These are phyloP conservation scores for Pyricularia pennisetigena DNA, from an alignment of 2,329 filamentous ascomycete species.

Conservation along the genomic window DNA sequence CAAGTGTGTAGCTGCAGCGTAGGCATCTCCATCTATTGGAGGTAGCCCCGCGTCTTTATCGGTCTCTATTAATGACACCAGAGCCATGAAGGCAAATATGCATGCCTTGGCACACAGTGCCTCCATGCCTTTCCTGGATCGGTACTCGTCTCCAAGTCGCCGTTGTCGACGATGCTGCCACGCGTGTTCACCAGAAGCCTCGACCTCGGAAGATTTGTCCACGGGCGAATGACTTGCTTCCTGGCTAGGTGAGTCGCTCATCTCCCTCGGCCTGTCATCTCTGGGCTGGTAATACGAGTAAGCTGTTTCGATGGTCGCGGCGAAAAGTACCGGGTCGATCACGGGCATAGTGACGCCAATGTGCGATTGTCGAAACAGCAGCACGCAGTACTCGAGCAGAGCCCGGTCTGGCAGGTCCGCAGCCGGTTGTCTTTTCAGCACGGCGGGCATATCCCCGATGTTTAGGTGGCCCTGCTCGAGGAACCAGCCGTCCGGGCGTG, in stretches of 20 bases:
- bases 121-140: constrained; percentile 10
- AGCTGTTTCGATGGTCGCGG: constrained; percentile 30
- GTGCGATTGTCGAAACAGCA: constrained; percentile 10
- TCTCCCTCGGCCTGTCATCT: neutral
- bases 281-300: constrained; percentile 19
- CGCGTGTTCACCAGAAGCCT: neutral
- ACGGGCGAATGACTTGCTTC: neutral
- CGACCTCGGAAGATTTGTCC: neutral
- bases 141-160: constrained; percentile 6
- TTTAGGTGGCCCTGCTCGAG: neutral
- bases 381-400: constrained; percentile 16
- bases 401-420: constrained; percentile 24
- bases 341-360: constrained; percentile 28
- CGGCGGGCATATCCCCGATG: neutral
- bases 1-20: constrained; percentile 27
- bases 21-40: constrained; percentile 27
- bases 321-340: constrained; percentile 35
- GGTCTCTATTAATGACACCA: constrained; percentile 18
- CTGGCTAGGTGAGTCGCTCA: neutral
- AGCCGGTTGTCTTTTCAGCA: neutral
- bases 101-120: constrained; percentile 30
- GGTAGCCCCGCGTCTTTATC: constrained; percentile 6
- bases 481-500: neutral
- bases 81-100: constrained; percentile 36
- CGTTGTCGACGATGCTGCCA: neutral